These are phyloP conservation scores for Aureobasidium sp. DNA, from an alignment of 2,329 filamentous ascomycete species.

Conservation along the genomic window DNA sequence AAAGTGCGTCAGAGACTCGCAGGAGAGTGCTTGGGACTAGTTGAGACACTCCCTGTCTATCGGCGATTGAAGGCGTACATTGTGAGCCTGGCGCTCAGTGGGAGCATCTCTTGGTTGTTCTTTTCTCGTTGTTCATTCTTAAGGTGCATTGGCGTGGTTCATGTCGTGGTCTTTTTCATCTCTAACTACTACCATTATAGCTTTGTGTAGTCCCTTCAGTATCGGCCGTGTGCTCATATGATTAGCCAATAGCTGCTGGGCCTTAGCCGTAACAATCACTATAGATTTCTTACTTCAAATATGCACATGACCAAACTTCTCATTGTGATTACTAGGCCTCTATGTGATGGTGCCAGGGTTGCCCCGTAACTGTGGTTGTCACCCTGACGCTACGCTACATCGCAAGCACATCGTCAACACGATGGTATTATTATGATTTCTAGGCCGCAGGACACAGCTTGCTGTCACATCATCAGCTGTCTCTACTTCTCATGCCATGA, in stretches of 20 bases:
- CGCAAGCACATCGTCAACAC: not conserved
- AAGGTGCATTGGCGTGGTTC: not conserved
- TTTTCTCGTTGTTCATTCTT: not conserved
- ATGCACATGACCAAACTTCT: not conserved
- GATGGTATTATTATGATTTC: too few species aligned
- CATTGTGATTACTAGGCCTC: too few species aligned
- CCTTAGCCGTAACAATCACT: too few species aligned
- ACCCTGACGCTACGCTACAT: not conserved
- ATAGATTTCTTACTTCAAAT: too few species aligned
- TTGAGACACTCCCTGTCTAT: not conserved
- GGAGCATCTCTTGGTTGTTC: not conserved
- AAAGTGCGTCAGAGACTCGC: constrained; percentile 71
- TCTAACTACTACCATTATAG: not conserved
- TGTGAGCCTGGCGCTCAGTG: constrained; percentile 4
- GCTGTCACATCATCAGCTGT: too few species aligned
- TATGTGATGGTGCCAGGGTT: not conserved
- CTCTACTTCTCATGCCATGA: too few species aligned
- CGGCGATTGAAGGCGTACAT: not conserved
- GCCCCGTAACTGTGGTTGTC: not conserved
- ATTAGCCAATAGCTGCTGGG: not conserved
- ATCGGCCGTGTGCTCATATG: not conserved
- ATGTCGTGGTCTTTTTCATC: not conserved
- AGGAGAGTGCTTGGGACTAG: constrained; percentile 46
- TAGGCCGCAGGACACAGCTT: too few species aligned
- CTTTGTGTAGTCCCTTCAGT: not conserved